These are phyloP conservation scores for Amauroascus verrucosus DNA, from an alignment of 2,329 filamentous ascomycete species.

Conservation along the genomic window DNA sequence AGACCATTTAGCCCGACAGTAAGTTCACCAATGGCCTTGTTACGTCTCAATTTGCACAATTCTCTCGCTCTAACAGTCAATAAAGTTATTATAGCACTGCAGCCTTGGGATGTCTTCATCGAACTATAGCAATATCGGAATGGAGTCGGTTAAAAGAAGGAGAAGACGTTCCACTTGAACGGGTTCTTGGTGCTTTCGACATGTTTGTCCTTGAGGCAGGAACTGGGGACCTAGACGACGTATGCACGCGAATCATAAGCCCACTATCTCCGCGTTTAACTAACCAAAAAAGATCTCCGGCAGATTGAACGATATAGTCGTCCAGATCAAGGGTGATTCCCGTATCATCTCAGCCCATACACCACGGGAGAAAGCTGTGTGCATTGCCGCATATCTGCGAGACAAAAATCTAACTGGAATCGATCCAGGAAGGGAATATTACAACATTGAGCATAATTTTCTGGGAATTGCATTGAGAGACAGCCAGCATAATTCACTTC, in stretches of 20 bases:
- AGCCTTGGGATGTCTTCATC: slow-evolving; percentile 68
- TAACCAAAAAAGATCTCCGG: slow-evolving; percentile 43
- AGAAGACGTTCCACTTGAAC: slow-evolving; percentile 54
- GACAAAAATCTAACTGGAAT: slow-evolving; percentile 60
- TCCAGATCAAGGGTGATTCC: slow-evolving; percentile 45
- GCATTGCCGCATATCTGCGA: slow-evolving; percentile 60
- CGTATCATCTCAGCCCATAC: slow-evolving; percentile 47
- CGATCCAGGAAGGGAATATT: slow-evolving; percentile 57
- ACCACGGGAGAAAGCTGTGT: slow-evolving; percentile 57
- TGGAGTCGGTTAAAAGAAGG: slow-evolving; percentile 54
- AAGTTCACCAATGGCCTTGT: too few species aligned
- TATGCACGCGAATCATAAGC: slow-evolving; percentile 31
- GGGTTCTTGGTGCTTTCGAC: slow-evolving; percentile 72
- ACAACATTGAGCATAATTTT: slow-evolving; percentile 75
- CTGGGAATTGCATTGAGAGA: slow-evolving; percentile 71
- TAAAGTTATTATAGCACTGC: slow-evolving; percentile 65
- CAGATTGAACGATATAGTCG: slow-evolving; percentile 56
- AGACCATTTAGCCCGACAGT: slow-evolving; percentile 59
- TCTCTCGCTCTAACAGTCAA: slow-evolving; percentile 9
- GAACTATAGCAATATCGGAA: slow-evolving; percentile 64
- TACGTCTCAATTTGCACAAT: too few species aligned
- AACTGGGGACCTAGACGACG: slow-evolving; percentile 63
- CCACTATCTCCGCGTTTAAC: too few species aligned
- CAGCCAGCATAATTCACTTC: slow-evolving; percentile 65
- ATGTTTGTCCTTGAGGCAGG: slow-evolving; percentile 79